Conservation (phyloP, 2,329 filamentous ascomycete genomes). For the Penicillium rolfsii region DNA sequence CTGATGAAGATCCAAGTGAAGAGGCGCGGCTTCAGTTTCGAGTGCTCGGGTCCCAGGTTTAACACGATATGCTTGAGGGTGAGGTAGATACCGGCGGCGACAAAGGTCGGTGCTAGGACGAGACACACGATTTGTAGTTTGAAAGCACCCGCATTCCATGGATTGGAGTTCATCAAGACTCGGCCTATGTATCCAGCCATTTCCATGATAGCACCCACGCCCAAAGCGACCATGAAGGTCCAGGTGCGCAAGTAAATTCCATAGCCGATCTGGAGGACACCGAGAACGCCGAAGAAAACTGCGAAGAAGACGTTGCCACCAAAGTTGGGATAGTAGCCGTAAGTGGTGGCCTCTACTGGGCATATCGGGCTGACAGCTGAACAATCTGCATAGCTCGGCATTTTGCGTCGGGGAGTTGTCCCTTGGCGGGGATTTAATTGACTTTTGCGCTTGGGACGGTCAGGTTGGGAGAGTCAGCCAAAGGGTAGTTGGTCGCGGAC, state of each 20-base stretch:
- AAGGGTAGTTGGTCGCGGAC: neutral
- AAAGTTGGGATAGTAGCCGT: conserved; percentile 58
- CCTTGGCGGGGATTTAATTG: neutral
- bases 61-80: conserved; percentile 61
- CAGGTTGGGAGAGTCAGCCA: neutral
- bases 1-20: conserved; percentile 64
- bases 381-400: conserved; percentile 36
- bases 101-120: conserved; percentile 61
- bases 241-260: conserved; percentile 59
- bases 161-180: conserved; percentile 57
- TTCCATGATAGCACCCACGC: conserved; percentile 55
- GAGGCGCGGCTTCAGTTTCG: conserved; percentile 51
- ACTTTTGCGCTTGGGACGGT: neutral
- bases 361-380: conserved; percentile 44
- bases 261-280: conserved; percentile 53
- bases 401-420: conserved; percentile 4
- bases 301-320: conserved; percentile 58
- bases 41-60: conserved; percentile 56
- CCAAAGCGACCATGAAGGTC: conserved; percentile 58
- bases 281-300: conserved; percentile 54
- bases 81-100: conserved; percentile 60
- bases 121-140: conserved; percentile 59
- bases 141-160: conserved; percentile 55
- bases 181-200: conserved; percentile 60
- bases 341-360: conserved; percentile 52